Conservation (phyloP, 2,329 filamentous ascomycete genomes). For the Phoma sp. region DNA sequence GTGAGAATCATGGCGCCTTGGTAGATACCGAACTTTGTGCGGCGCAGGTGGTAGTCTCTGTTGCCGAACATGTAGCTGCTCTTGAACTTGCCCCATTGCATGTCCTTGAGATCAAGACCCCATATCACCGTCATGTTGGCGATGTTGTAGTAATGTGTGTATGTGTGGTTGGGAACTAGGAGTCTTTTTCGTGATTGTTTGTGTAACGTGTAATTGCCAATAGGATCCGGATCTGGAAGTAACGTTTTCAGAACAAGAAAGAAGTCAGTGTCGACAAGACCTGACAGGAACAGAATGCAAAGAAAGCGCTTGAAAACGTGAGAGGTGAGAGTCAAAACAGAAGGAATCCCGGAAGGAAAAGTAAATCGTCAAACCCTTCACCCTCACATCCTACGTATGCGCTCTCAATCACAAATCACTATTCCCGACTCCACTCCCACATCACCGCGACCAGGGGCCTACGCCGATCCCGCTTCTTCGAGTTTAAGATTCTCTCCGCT, state of each 20-base stretch:
- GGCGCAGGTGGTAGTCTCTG: conserved; percentile 60
- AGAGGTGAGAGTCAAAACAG: neutral
- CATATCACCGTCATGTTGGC: conserved; percentile 56
- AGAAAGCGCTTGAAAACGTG: neutral
- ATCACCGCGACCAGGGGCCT: neutral
- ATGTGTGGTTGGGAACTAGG: neutral
- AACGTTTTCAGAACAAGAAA: neutral
- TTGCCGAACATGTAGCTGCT: conserved; percentile 63
- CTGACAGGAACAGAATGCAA: neutral
- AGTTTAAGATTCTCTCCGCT: conserved; percentile 7
- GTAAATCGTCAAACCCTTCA: neutral
- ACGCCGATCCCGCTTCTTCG: conserved; percentile 1
- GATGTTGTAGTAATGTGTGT: neutral
- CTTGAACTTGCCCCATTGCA: conserved; percentile 65
- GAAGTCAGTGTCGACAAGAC: neutral
- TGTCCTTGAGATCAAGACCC: conserved; percentile 63
- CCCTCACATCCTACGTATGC: conserved; percentile 8
- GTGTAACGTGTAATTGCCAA: neutral
- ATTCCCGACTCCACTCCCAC: conserved; percentile 2
- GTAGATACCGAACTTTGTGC: conserved; percentile 66
- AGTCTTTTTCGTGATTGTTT: neutral
- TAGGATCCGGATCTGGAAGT: neutral
- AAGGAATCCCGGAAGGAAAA: neutral
- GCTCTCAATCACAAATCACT: conserved; percentile 2
- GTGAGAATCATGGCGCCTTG: conserved; percentile 65